Percentiles rank a stretch among this genome's conserved stretches.
Evolutionary conservation across 2,329 filamentous ascomycete genomes (phyloP).

Genomic region (Claviceps purpurea): DNA sequence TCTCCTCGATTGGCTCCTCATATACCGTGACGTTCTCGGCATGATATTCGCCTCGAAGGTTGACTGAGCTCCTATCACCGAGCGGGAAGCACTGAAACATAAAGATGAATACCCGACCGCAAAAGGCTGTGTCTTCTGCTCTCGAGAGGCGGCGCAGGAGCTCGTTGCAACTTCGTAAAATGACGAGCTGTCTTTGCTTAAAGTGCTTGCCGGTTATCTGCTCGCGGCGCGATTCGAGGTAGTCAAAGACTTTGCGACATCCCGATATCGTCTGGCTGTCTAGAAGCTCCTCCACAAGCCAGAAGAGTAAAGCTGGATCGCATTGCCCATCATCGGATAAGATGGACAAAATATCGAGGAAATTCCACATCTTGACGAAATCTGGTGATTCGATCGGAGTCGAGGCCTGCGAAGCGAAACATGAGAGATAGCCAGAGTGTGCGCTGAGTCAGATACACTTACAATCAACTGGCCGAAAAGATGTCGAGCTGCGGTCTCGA

Average conservation of each 20-base stretch:
- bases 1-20: constrained; percentile 28
- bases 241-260: constrained; percentile 86
- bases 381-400: constrained; percentile 63
- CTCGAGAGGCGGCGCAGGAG: constrained; percentile 85
- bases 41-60: constrained; percentile 90
- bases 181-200: constrained; percentile 72
- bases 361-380: constrained; percentile 81
- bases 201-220: constrained; percentile 71
- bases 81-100: constrained; percentile 96
- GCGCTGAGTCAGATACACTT: constrained; percentile 25
- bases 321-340: constrained; percentile 69
- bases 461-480: constrained; percentile 72
- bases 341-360: constrained; percentile 82
- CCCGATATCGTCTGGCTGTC: constrained; percentile 92
- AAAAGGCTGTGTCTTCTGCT: constrained; percentile 94
- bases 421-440: background rate
- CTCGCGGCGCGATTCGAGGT: constrained; percentile 84
- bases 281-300: constrained; percentile 85
- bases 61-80: constrained; percentile 94
- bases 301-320: constrained; percentile 73
- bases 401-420: constrained; percentile 41
- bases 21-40: constrained; percentile 88
- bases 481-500: constrained; percentile 73
- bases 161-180: constrained; percentile 91
- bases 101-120: constrained; percentile 94